Evolutionary conservation across 208 protist genomes (phyloP).

Genomic region (Leishmania martiniquensis): DNA sequence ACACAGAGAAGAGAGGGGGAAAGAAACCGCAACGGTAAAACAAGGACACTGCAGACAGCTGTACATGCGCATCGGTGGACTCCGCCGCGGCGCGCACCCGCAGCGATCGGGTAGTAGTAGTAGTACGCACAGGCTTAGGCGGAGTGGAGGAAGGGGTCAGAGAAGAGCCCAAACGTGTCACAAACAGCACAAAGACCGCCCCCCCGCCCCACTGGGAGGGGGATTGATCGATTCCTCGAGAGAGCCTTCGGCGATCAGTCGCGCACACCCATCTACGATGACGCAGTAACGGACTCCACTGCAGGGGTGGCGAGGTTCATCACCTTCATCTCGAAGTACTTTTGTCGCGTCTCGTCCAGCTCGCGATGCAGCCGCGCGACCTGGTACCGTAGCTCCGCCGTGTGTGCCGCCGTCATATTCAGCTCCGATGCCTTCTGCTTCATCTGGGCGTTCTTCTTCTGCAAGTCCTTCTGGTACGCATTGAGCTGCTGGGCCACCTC

Average conservation of each 20-base stretch:
- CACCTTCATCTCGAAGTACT: slow-evolving; percentile 95
- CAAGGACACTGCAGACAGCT: neutral
- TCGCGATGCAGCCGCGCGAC: slow-evolving; percentile 92
- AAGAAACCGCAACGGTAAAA: neutral
- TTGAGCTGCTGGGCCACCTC: slow-evolving; percentile 96
- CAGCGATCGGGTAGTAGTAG: neutral
- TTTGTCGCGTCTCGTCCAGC: slow-evolving; percentile 94
- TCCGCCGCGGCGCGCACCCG: neutral
- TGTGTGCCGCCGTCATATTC: slow-evolving; percentile 88
- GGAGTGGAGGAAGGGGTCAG: neutral
- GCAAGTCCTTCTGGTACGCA: slow-evolving; percentile 92
- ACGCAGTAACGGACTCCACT: neutral
- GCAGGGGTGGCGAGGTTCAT: slow-evolving; percentile 50
- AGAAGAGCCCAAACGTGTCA: neutral
- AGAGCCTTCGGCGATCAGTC: neutral
- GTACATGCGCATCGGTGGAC: neutral
- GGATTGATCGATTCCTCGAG: neutral
- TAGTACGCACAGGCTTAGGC: neutral
- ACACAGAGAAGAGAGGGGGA: neutral
- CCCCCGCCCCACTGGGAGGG: no score
- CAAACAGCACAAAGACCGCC: neutral
- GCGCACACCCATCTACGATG: neutral
- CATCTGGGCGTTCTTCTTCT: slow-evolving; percentile 94
- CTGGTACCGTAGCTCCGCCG: slow-evolving; percentile 94
- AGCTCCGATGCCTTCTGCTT: slow-evolving; percentile 92